phyloP scores from a whole-genome alignment of 192 early-diverging fungal species.

The Podila verticillata region DNA sequence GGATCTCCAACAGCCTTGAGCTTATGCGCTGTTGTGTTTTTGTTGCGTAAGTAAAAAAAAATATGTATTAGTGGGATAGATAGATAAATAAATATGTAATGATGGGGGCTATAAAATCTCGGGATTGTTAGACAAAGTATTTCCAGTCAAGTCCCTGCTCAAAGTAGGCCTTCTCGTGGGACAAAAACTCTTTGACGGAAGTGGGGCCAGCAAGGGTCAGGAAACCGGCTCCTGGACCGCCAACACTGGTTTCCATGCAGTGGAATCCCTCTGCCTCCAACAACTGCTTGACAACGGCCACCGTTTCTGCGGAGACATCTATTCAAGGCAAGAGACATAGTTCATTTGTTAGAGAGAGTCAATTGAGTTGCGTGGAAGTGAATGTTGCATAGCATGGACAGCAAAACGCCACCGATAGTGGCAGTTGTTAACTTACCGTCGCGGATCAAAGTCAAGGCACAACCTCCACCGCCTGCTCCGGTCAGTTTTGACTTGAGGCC shows the following conservation, averaged over 20 bases:
- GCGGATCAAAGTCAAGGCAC: constrained; percentile 83
- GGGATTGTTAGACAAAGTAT: constrained; percentile 20
- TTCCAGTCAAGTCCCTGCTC: constrained; percentile 19
- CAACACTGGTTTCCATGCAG: constrained; percentile 79
- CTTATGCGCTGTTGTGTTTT: too few species aligned
- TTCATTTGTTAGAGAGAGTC: too few species aligned
- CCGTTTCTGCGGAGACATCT: constrained; percentile 49
- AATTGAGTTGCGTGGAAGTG: too few species aligned
- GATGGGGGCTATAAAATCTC: not conserved
- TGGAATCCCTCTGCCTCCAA: constrained; percentile 70
- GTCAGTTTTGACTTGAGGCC: constrained; percentile 89
- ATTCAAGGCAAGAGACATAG: constrained; percentile 4
- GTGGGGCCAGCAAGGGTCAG: constrained; percentile 21
- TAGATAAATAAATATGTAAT: not conserved
- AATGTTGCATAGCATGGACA: too few species aligned
- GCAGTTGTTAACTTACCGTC: constrained; percentile 56
- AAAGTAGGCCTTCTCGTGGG: constrained; percentile 25
- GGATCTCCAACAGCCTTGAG: not conserved
- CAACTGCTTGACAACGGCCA: constrained; percentile 57
- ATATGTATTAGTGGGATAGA: not conserved
- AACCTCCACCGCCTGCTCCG: constrained; percentile 98
- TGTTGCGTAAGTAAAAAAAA: not conserved
- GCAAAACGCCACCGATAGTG: too few species aligned
- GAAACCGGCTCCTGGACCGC: constrained; percentile 68
- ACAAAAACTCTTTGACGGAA: constrained; percentile 31